Conservation (phyloP, 331 rosid species). For the Malus hybrid region DNA sequence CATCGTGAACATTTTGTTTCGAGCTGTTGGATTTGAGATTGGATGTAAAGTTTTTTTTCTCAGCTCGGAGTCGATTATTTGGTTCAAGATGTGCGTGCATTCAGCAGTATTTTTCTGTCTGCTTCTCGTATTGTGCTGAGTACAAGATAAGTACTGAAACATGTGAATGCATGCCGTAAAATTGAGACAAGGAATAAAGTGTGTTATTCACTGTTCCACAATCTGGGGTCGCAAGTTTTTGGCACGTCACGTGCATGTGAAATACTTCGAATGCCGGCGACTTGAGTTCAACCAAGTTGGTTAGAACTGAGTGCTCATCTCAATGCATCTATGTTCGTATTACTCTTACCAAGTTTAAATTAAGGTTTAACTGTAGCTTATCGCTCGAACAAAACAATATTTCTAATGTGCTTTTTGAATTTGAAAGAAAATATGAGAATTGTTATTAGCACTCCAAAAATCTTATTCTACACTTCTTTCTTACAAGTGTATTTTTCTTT, state of each 20-base stretch:
- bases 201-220: conserved; percentile 2
- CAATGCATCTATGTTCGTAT: too few relatives aligned
- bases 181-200: conserved; percentile 16
- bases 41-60: not conserved
- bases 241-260: not conserved
- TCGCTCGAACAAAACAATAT: too few relatives aligned
- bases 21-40: not conserved
- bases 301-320: too few relatives aligned
- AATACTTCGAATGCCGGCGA: too few relatives aligned
- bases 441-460: too few relatives aligned
- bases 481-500: too few relatives aligned
- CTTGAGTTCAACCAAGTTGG: too few relatives aligned
- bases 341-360: too few relatives aligned
- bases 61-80: not conserved
- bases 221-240: not conserved
- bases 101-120: not conserved
- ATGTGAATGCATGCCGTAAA: not conserved
- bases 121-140: not conserved
- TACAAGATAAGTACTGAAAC: not conserved
- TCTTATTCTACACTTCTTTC: too few relatives aligned
- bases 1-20: not conserved
- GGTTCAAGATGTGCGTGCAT: not conserved
- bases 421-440: not conserved
- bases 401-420: not conserved
- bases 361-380: too few relatives aligned